These are phyloP conservation scores for Penicillium waksmanii DNA, from an alignment of 495 filamentous ascomycete species.

Conservation along the genomic window DNA sequence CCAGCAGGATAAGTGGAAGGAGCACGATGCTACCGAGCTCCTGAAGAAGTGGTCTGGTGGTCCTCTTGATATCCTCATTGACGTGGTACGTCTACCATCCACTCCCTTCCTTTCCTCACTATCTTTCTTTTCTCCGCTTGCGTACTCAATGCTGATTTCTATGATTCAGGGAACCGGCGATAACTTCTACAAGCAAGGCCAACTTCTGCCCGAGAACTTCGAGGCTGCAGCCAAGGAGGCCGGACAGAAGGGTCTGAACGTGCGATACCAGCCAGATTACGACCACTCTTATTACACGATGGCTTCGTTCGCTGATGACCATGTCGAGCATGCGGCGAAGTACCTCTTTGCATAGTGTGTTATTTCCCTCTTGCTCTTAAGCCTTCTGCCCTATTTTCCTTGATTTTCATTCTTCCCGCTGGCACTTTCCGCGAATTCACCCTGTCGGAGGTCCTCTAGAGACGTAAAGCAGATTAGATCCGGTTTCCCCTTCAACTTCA, in stretches of 20 bases:
- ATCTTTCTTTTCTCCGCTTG: neutral
- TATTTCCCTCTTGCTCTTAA: conserved; percentile 14
- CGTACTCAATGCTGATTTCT: neutral
- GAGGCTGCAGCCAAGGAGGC: conserved; percentile 73
- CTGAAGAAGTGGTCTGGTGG: conserved; percentile 70
- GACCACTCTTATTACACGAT: conserved; percentile 98
- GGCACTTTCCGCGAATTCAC: no score
- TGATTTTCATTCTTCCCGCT: conserved; percentile 3
- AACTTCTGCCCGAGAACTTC: conserved; percentile 93
- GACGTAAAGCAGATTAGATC: no score
- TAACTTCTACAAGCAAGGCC: conserved; percentile 92
- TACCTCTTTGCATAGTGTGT: conserved; percentile 66
- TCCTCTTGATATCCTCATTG: conserved; percentile 74
- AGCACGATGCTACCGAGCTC: conserved; percentile 92
- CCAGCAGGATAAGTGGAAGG: conserved; percentile 73
- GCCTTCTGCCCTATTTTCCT: conserved; percentile 4
- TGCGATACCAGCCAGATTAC: conserved; percentile 89
- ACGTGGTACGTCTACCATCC: conserved; percentile 61
- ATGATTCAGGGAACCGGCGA: conserved; percentile 74
- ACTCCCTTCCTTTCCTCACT: neutral
- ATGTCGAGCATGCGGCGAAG: conserved; percentile 89
- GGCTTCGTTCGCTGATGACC: conserved; percentile 83
- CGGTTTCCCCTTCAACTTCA: no score
- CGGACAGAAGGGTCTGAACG: conserved; percentile 64
- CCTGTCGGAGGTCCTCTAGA: no score